phyloP scores from a whole-genome alignment of 441 rosid genomes.

The Aleurites moluccanus region DNA sequence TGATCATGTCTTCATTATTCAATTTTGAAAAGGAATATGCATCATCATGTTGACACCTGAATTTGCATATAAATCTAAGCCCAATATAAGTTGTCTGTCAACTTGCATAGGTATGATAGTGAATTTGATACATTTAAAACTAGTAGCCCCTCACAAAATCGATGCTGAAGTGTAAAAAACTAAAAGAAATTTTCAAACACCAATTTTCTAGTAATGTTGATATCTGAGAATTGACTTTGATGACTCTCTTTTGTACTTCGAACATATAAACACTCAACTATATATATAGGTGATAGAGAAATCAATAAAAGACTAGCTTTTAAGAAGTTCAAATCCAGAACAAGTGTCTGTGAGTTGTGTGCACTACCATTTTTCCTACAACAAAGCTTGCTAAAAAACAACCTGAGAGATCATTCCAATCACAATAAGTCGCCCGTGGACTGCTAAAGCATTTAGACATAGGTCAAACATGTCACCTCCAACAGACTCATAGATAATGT shows the following conservation, averaged over 20 bases:
- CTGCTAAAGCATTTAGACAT: constrained; percentile 85
- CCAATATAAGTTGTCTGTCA: background rate
- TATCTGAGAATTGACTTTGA: too few relatives aligned
- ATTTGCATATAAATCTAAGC: background rate
- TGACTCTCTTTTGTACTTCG: too few relatives aligned
- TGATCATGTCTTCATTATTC: background rate
- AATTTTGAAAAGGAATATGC: constrained; percentile 1
- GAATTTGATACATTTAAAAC: background rate
- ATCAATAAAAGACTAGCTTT: too few relatives aligned
- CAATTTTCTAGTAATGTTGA: background rate
- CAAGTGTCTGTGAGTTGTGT: too few relatives aligned
- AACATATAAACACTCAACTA: too few relatives aligned
- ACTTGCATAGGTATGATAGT: background rate
- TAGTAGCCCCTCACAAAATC: background rate
- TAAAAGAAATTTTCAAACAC: background rate
- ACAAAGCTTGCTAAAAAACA: constrained; percentile 11
- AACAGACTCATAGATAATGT: constrained; percentile 89
- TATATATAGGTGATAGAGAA: too few relatives aligned
- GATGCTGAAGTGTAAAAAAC: background rate
- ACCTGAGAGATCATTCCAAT: constrained; percentile 99
- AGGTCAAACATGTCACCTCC: constrained; percentile 92
- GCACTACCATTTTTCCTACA: too few relatives aligned
- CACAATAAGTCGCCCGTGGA: constrained; percentile 77
- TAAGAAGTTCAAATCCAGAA: too few relatives aligned
- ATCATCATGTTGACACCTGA: background rate